Percentiles rank a stretch among this genome's conserved stretches.
Evolutionary conservation across 2,329 filamentous ascomycete genomes (phyloP).

Genomic region (Phialophora tarda): DNA sequence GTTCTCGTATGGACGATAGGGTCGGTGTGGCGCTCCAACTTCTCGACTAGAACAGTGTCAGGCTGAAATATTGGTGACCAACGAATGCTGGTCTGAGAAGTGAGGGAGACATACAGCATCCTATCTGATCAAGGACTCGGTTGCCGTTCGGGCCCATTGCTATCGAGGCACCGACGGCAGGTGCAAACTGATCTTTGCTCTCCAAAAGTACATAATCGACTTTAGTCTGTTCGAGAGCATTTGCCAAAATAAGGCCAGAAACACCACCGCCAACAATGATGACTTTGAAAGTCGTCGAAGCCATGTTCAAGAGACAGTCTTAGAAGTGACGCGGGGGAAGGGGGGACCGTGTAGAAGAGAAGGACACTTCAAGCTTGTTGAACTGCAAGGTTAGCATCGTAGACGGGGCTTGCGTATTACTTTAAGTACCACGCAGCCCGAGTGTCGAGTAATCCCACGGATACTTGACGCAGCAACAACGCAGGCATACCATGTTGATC

Average conservation of each 20-base stretch:
- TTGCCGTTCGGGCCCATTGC: constrained; percentile 34
- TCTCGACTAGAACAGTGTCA: neutral
- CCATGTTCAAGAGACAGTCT: neutral
- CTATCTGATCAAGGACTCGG: constrained; percentile 5
- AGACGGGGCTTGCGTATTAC: neutral
- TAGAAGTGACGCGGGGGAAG: neutral
- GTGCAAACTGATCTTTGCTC: constrained; percentile 33
- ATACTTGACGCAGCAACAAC: neutral
- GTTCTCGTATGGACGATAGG: neutral
- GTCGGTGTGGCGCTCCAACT: neutral
- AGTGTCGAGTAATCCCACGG: neutral
- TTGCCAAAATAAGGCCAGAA: constrained; percentile 34
- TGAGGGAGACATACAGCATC: constrained; percentile 6
- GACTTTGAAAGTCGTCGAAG: constrained; percentile 12
- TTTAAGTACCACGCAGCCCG: neutral
- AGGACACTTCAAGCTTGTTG: neutral
- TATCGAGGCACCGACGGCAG: constrained; percentile 38
- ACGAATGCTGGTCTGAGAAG: neutral
- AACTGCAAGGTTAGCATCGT: neutral
- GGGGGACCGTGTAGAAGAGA: neutral
- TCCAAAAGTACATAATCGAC: constrained; percentile 40
- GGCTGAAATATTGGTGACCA: neutral
- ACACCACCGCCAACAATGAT: constrained; percentile 24
- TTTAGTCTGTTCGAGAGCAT: constrained; percentile 31
- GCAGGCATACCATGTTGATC: neutral